A percentile compares a stretch with the other conserved stretches of the same genome.
Conservation (phyloP, 108 stramenopile species). For the Fragilaria radians region DNA sequence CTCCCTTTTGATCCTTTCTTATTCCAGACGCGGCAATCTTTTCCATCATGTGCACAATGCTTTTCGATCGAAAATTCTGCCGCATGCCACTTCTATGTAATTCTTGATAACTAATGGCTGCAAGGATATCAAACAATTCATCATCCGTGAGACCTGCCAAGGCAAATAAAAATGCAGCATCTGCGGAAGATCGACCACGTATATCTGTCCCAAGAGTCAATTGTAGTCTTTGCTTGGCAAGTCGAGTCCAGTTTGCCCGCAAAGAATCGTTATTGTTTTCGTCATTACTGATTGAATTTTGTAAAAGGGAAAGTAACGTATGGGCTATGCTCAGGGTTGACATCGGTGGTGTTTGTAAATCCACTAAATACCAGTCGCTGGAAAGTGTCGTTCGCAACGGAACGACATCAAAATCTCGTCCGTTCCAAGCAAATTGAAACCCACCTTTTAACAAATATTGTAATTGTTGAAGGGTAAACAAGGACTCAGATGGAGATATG, state of each 20-base stretch:
- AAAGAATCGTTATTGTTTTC: not conserved
- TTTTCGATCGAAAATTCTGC: conserved; percentile 45
- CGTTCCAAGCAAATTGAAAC: conserved; percentile 6
- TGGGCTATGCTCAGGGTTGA: not conserved
- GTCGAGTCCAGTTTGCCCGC: not conserved
- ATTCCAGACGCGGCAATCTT: conserved; percentile 56
- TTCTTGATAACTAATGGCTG: conserved; percentile 34
- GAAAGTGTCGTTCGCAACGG: not conserved
- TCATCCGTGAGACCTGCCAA: conserved; percentile 40
- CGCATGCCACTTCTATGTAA: conserved; percentile 42
- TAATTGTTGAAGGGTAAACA: conserved; percentile 5
- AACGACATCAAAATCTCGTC: not conserved
- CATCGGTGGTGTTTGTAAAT: not conserved
- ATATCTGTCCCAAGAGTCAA: conserved; percentile 24
- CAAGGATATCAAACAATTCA: conserved; percentile 34
- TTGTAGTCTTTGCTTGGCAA: not conserved
- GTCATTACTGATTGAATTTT: not conserved
- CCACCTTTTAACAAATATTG: conserved; percentile 10
- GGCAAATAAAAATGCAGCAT: conserved; percentile 75
- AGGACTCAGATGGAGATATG: not conserved
- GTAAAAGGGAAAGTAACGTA: not conserved
- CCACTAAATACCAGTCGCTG: not conserved
- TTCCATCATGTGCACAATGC: conserved; percentile 56
- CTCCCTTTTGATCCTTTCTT: conserved; percentile 3
- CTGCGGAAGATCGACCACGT: conserved; percentile 67